Conservation (phyloP, 2,329 filamentous ascomycete species). For the Penicillium sp. region DNA sequence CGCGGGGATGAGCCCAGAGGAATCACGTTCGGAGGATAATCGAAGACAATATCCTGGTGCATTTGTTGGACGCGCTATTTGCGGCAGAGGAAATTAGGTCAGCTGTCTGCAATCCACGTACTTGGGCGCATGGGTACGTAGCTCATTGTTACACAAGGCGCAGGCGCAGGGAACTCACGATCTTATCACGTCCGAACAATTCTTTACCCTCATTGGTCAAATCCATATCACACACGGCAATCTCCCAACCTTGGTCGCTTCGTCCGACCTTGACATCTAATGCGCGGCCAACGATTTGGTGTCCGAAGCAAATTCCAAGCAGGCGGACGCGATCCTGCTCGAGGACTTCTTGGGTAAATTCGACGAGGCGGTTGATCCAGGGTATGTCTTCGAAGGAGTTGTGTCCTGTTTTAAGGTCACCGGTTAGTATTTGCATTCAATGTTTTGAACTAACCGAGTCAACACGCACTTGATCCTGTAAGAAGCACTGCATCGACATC, state of each 20-base stretch:
- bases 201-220: conserved; percentile 68
- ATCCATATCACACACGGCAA: conserved; percentile 68
- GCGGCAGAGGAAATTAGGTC: not conserved
- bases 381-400: conserved; percentile 70
- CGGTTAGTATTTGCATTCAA: not conserved
- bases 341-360: conserved; percentile 62
- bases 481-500: conserved; percentile 79
- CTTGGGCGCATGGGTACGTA: not conserved
- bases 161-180: conserved; percentile 46
- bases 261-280: conserved; percentile 65
- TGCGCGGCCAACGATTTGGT: conserved; percentile 77
- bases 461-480: conserved; percentile 63
- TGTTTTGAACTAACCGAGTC: not conserved
- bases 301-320: conserved; percentile 83
- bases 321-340: conserved; percentile 62
- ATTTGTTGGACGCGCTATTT: conserved; percentile 67
- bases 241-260: conserved; percentile 73
- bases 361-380: conserved; percentile 74
- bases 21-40: conserved; percentile 61
- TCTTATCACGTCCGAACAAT: conserved; percentile 65
- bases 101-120: not conserved
- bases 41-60: conserved; percentile 74
- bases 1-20: conserved; percentile 62
- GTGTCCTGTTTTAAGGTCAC: conserved; percentile 51
- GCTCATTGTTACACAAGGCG: not conserved